Percentiles rank a stretch among this genome's conserved stretches.
phyloP scores from a whole-genome alignment of 2,329 filamentous ascomycete species.

The Periconia digitata region DNA sequence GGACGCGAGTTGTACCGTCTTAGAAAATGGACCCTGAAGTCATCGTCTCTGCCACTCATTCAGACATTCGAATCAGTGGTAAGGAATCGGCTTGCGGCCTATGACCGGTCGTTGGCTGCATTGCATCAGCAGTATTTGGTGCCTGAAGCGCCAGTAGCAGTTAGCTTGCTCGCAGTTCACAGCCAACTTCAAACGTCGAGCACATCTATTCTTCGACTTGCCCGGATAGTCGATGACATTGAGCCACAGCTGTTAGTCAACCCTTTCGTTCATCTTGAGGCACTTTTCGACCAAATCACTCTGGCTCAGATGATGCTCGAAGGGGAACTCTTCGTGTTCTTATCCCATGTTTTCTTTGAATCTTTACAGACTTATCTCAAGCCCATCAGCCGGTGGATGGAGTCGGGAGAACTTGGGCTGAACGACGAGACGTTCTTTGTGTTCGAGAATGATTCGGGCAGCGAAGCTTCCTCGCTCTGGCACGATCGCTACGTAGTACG shows the following conservation, averaged over 20 bases:
- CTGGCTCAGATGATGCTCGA: conserved; percentile 71
- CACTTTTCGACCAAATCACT: conserved; percentile 71
- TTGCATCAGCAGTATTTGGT: conserved; percentile 64
- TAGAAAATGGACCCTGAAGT: conserved; percentile 50
- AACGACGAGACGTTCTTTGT: conserved; percentile 77
- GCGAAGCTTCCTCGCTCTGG: conserved; percentile 71
- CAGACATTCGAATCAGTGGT: conserved; percentile 72
- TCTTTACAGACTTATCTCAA: conserved; percentile 82
- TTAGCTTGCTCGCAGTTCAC: conserved; percentile 68
- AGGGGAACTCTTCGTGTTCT: conserved; percentile 59
- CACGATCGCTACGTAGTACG: conserved; percentile 71
- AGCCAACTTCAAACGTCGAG: conserved; percentile 58
- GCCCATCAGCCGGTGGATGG: conserved; percentile 83
- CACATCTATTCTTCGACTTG: conserved; percentile 61
- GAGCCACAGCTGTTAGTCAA: conserved; percentile 43
- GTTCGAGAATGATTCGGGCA: conserved; percentile 57
- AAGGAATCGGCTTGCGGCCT: conserved; percentile 55
- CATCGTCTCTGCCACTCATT: conserved; percentile 47
- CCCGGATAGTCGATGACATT: conserved; percentile 62
- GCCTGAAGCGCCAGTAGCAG: conserved; percentile 55
- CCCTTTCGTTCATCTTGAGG: conserved; percentile 75
- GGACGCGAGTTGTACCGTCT: conserved; percentile 53
- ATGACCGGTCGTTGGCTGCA: conserved; percentile 61
- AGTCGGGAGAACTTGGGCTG: conserved; percentile 68
- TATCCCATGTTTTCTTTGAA: conserved; percentile 73